Conservation (phyloP, 2,329 filamentous ascomycete species). For the Thelonectria rubi region DNA sequence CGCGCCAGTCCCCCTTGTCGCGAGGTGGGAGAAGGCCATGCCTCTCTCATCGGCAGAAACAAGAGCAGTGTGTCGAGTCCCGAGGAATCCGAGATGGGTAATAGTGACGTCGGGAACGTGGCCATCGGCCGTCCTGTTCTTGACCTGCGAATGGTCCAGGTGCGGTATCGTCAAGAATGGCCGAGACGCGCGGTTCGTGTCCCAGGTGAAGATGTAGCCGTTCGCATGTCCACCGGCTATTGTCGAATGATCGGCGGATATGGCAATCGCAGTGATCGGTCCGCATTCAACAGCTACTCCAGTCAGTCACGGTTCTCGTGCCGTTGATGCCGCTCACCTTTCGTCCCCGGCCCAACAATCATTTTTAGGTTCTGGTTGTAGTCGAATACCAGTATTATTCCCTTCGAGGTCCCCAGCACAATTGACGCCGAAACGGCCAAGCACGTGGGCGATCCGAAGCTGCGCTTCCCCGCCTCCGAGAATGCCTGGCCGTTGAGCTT, state of each 20-base stretch:
- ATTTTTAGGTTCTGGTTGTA: constrained; percentile 95
- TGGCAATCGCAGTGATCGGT: constrained; percentile 83
- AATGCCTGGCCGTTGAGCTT: constrained; percentile 91
- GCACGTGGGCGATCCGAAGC: constrained; percentile 91
- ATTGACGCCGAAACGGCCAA: constrained; percentile 88
- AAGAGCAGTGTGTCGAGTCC: constrained; percentile 90
- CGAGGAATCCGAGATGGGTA: constrained; percentile 92
- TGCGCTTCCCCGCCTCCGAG: constrained; percentile 89
- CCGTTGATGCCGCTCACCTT: constrained; percentile 63
- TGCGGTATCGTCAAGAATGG: constrained; percentile 91
- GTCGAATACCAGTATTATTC: constrained; percentile 94
- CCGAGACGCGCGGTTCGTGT: constrained; percentile 80
- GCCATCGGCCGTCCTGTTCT: constrained; percentile 77
- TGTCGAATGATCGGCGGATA: constrained; percentile 93
- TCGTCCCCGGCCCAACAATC: constrained; percentile 92
- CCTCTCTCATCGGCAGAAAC: constrained; percentile 94
- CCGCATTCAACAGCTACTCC: constrained; percentile 85
- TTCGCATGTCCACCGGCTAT: constrained; percentile 89
- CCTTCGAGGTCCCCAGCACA: constrained; percentile 91
- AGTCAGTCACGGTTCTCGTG: constrained; percentile 42
- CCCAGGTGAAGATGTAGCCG: constrained; percentile 97
- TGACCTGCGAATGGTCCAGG: constrained; percentile 70
- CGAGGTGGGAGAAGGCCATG: constrained; percentile 98
- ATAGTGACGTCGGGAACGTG: constrained; percentile 82
- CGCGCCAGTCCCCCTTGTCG: constrained; percentile 87